These are phyloP conservation scores for Chimonanthus praecox DNA, from an alignment of 164 flowering plant species.

Conservation along the genomic window DNA sequence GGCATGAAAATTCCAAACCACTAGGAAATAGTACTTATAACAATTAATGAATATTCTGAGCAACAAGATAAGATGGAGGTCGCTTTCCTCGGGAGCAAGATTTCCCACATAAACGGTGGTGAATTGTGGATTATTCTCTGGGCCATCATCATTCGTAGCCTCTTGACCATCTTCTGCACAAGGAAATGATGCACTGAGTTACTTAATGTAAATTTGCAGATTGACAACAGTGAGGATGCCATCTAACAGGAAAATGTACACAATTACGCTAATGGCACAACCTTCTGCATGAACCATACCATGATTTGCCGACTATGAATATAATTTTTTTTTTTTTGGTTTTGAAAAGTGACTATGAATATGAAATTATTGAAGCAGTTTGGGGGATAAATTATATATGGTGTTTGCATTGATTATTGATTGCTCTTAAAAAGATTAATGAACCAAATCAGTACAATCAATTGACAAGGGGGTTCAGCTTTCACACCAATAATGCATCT, in stretches of 20 bases:
- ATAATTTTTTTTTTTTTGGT: not conserved
- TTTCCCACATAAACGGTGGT: constrained; percentile 99
- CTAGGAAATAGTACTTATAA: not conserved
- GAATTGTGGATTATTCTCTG: constrained; percentile 89
- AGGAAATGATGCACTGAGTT: not conserved
- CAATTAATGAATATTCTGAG: not conserved
- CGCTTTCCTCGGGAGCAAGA: constrained; percentile 80
- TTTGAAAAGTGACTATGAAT: not conserved
- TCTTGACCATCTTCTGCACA: constrained; percentile 86
- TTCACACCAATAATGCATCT: not conserved
- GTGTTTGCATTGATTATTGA: not conserved
- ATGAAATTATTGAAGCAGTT: not conserved
- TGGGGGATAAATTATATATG: not conserved
- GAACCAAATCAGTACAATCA: not conserved
- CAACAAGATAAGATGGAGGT: not conserved
- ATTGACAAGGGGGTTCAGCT: not conserved
- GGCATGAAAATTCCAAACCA: not conserved
- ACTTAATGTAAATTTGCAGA: not conserved
- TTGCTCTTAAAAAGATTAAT: not conserved
- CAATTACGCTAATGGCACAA: no score
- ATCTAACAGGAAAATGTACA: no score
- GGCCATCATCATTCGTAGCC: constrained; percentile 58
- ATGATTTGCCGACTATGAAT: not conserved
- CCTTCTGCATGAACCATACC: not conserved
- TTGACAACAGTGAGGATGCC: not conserved